These are phyloP conservation scores for Gymnopilus junonius DNA, from an alignment of 768 basidiomycete genomes.

Conservation along the genomic window DNA sequence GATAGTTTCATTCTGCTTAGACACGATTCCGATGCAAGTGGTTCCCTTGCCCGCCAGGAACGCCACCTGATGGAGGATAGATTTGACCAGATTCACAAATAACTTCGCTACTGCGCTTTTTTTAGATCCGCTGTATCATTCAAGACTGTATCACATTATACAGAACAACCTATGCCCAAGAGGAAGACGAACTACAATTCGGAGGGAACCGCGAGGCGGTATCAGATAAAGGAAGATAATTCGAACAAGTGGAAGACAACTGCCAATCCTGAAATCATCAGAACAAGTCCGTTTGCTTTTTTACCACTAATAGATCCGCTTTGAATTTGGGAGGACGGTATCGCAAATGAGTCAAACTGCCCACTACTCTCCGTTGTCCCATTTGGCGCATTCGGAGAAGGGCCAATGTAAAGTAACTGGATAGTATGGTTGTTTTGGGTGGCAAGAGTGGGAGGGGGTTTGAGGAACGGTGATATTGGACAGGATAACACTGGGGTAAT, in stretches of 20 bases:
- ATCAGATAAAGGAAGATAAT: too few relatives aligned
- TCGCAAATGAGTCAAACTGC: slow-evolving; percentile 11
- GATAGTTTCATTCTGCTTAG: too few relatives aligned
- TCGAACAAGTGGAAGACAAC: neutral
- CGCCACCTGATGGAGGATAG: too few relatives aligned
- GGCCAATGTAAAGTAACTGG: neutral
- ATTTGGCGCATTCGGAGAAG: neutral
- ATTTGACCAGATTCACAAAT: too few relatives aligned
- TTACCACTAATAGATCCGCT: neutral
- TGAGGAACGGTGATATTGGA: slow-evolving; percentile 1
- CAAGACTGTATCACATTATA: too few relatives aligned
- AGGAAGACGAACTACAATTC: too few relatives aligned
- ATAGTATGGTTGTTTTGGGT: neutral
- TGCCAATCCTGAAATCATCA: neutral
- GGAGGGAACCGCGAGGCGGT: too few relatives aligned
- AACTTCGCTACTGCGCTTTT: too few relatives aligned
- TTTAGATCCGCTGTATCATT: too few relatives aligned
- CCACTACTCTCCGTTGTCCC: neutral
- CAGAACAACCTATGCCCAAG: too few relatives aligned
- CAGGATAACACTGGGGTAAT: neutral
- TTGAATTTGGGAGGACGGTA: neutral
- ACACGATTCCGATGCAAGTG: too few relatives aligned
- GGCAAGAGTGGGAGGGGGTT: neutral
- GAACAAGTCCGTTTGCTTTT: neutral
- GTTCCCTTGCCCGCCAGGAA: too few relatives aligned